A percentile compares a stretch with the other conserved stretches of the same genome.
Evolutionary conservation across 108 stramenopile genomes (phyloP).

Genomic region (Skeletonema marinoi): DNA sequence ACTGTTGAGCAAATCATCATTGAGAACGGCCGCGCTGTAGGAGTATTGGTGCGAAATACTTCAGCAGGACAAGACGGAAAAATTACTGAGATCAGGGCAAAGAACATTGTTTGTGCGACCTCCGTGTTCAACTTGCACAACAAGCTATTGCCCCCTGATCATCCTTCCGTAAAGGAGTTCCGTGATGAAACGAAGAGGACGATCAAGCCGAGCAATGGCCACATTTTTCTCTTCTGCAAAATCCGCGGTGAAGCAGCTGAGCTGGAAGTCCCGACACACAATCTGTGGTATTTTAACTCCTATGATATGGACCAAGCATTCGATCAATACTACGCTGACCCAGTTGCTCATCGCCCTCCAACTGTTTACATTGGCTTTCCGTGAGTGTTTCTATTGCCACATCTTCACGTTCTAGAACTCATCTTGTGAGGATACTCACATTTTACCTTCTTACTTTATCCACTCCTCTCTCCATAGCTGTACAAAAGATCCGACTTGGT

Average conservation of each 20-base stretch:
- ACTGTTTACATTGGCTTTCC: conserved; percentile 66
- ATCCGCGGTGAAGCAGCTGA: conserved; percentile 53
- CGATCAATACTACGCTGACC: conserved; percentile 56
- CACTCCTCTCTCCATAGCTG: neutral
- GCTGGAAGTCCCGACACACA: conserved; percentile 53
- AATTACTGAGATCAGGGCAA: conserved; percentile 52
- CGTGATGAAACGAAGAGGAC: conserved; percentile 40
- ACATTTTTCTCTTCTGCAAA: conserved; percentile 59
- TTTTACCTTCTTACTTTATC: too few species aligned
- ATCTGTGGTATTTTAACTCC: conserved; percentile 64
- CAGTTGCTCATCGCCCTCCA: conserved; percentile 50
- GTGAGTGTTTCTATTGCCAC: conserved; percentile 1
- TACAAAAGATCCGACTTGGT: conserved; percentile 56
- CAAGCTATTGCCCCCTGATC: conserved; percentile 53
- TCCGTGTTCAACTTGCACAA: conserved; percentile 59
- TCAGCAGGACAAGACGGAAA: conserved; percentile 33
- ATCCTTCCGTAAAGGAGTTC: conserved; percentile 51
- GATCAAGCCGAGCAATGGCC: conserved; percentile 49
- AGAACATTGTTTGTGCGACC: conserved; percentile 56
- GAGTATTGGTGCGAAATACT: conserved; percentile 54
- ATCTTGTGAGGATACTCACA: neutral
- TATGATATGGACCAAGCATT: conserved; percentile 64
- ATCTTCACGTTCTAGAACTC: neutral
- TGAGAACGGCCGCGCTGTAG: conserved; percentile 55
- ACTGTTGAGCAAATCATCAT: conserved; percentile 55